Evolutionary conservation across 352 stramenopile species (phyloP).

Genomic region (Pythium periplocum): DNA sequence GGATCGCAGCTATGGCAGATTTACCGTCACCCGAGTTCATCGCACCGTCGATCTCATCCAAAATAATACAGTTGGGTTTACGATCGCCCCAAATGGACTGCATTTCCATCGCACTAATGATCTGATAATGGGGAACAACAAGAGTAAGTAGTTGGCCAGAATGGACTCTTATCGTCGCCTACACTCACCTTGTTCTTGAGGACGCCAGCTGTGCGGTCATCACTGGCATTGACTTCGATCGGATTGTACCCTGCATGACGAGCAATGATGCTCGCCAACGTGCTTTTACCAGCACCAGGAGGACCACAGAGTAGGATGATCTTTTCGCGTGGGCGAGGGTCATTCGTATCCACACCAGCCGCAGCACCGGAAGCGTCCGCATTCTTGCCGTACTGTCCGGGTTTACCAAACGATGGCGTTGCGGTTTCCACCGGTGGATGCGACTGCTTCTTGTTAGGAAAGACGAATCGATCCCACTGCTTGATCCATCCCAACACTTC

Average conservation of each 20-base stretch:
- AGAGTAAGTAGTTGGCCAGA: neutral
- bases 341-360: constrained; percentile 15
- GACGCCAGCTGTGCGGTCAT: constrained; percentile 92
- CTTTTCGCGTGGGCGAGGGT: constrained; percentile 61
- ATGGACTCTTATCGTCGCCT: neutral
- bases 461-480: constrained; percentile 95
- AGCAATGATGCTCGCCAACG: constrained; percentile 95
- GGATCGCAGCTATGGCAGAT: constrained; percentile 87
- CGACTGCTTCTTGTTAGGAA: constrained; percentile 58
- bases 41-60: constrained; percentile 98
- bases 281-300: constrained; percentile 95
- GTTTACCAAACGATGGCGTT: constrained; percentile 1
- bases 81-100: constrained; percentile 83
- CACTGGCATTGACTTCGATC: constrained; percentile 97
- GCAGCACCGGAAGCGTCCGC: neutral
- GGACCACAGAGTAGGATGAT: constrained; percentile 95
- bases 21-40: constrained; percentile 85
- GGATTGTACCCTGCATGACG: constrained; percentile 95
- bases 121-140: constrained; percentile 21
- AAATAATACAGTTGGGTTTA: constrained; percentile 96
- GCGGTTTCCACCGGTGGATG: constrained; percentile 7
- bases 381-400: neutral
- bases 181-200: constrained; percentile 85
- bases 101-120: constrained; percentile 91
- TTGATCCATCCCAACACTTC: constrained; percentile 95